Base-by-base conservation (phyloP, 257 asterid genomes). In the Solanum bukasovii region DNA sequence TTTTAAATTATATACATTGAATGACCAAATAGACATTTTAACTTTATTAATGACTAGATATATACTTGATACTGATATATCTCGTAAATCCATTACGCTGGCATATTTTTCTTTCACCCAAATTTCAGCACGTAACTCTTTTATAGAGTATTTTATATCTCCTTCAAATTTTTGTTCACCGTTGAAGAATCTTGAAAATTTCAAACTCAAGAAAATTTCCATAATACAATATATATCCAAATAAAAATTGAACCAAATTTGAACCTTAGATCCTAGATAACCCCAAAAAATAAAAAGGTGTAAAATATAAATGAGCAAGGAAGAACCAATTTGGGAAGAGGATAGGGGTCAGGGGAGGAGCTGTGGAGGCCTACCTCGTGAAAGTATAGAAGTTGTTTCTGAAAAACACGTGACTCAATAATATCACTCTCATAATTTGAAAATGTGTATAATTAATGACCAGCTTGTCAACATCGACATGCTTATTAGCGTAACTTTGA, bases 371-470 rank as follows among this genome's bases (percentile, higher is more conserved):
- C n/a, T 59, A 59, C 4, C 5, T 59, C 5, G 12, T 59, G 0
- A 63, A 10, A n/a, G 1, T 63, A 23, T 2, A 63, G 0, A 63
- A 5, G 31, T 63, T 23, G 1, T 10, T n/a, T 63, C 0, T 63
- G 3, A 63, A 63, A 63, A 63, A n/a, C 6, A 2, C 0, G 0
- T 1, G 0, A 10, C 1, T 63, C 1, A 23, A 9, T 61, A 1
- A 63, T 3, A 10, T 0, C 3, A n/a, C 13, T 67, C 10, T 35
- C 10, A 35, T 6, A 37, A 37, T 25, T 23, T 23, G 6, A 7
- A 70, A 23, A 38, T 23, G 34, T 12, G 23, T 23, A 12, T 6
- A 38, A 12, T 75, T 29, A 75, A 16, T 52, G 6, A 4, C 23
- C 4, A n/a, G n/a, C 33, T n/a, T 2, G 37, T 42, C 37, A 42